These are phyloP conservation scores for Diutina siamensis DNA, from an alignment of 1,139 yeast species.

Conservation along the genomic window DNA sequence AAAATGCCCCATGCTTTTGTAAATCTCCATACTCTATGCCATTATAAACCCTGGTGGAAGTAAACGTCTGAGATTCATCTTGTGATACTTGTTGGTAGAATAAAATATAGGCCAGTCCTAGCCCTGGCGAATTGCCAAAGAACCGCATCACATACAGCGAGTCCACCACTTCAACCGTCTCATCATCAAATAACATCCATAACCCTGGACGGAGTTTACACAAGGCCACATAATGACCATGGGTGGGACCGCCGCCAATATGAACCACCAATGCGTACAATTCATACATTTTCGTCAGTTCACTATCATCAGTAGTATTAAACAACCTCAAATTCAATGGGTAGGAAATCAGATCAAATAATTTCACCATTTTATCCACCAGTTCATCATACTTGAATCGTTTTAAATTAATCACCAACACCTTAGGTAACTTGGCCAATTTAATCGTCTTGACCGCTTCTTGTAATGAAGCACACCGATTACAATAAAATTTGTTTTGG, in stretches of 20 bases:
- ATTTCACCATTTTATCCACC: slow-evolving; percentile 41
- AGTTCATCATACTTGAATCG: slow-evolving; percentile 86
- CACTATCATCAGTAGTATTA: slow-evolving; percentile 47
- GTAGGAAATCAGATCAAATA: slow-evolving; percentile 76
- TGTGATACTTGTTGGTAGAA: slow-evolving; percentile 37
- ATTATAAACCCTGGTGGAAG: not conserved
- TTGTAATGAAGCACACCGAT: slow-evolving; percentile 79
- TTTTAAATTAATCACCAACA: slow-evolving; percentile 74
- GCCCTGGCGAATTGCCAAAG: slow-evolving; percentile 80
- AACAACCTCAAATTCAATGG: slow-evolving; percentile 65
- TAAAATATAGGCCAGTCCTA: slow-evolving; percentile 84
- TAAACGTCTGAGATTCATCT: not conserved
- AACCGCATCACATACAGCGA: slow-evolving; percentile 76
- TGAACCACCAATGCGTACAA: slow-evolving; percentile 82
- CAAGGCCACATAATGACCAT: slow-evolving; percentile 87
- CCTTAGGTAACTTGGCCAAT: slow-evolving; percentile 63
- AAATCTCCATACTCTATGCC: not conserved
- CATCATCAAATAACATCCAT: slow-evolving; percentile 93
- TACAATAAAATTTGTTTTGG: slow-evolving; percentile 87
- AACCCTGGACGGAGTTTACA: slow-evolving; percentile 72
- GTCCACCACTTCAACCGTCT: slow-evolving; percentile 81
- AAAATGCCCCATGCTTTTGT: no score
- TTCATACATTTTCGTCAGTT: slow-evolving; percentile 43
- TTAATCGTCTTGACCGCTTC: slow-evolving; percentile 94
- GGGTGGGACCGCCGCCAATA: slow-evolving; percentile 96